phyloP scores from a whole-genome alignment of 225 moss, liverwort and hornwort genomes.

The Sphagnum contortum region DNA sequence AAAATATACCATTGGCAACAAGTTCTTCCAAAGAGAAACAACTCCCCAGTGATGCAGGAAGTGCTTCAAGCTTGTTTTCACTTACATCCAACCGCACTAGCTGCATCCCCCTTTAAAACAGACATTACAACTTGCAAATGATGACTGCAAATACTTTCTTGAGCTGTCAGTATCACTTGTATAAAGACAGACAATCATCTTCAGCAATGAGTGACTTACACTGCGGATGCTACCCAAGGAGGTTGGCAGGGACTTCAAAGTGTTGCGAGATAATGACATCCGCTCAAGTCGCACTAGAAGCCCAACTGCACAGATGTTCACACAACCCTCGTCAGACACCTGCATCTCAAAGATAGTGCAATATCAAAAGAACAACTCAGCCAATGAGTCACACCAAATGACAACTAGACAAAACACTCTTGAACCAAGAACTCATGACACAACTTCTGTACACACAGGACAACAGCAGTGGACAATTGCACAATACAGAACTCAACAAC shows the following conservation, averaged over 20 bases:
- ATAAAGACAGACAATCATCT: too few relatives aligned
- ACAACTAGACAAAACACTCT: too few relatives aligned
- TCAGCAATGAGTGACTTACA: slow-evolving; percentile 12
- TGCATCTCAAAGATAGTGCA: not conserved
- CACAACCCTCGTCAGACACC: not conserved
- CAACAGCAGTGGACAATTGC: too few relatives aligned
- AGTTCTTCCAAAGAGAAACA: slow-evolving; percentile 58
- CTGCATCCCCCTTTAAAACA: slow-evolving; percentile 13
- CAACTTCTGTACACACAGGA: too few relatives aligned
- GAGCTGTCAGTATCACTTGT: too few relatives aligned
- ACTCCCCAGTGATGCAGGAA: slow-evolving; percentile 47
- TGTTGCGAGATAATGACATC: slow-evolving; percentile 49
- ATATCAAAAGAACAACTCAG: too few relatives aligned
- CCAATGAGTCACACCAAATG: too few relatives aligned
- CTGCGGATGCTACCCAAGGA: slow-evolving; percentile 43
- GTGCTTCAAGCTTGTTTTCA: slow-evolving; percentile 27
- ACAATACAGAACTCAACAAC: too few relatives aligned
- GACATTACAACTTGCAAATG: not conserved
- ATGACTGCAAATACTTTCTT: too few relatives aligned
- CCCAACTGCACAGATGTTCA: slow-evolving; percentile 36
- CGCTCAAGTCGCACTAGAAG: slow-evolving; percentile 43
- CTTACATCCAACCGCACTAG: slow-evolving; percentile 48
- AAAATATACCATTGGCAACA: slow-evolving; percentile 31
- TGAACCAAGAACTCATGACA: too few relatives aligned
- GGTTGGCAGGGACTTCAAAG: slow-evolving; percentile 31